phyloP scores from a whole-genome alignment of 2,329 filamentous ascomycete genomes.

The Penicillium frequentans region DNA sequence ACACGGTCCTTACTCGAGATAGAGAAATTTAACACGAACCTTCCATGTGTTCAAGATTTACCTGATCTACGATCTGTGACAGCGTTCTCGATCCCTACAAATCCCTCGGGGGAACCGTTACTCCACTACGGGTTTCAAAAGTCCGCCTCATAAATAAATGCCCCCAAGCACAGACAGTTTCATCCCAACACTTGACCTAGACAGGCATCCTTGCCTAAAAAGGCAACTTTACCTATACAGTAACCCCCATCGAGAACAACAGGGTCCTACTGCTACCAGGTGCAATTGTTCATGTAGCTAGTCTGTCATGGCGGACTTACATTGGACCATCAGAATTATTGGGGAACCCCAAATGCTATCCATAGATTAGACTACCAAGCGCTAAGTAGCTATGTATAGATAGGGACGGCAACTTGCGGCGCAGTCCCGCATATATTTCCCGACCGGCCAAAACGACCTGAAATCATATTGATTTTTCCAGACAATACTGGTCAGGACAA shows the following conservation, averaged over 20 bases:
- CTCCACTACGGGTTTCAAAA: neutral
- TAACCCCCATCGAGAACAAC: neutral
- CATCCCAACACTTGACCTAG: neutral
- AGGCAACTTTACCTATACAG: neutral
- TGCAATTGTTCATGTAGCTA: too few relatives aligned
- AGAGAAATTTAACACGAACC: neutral
- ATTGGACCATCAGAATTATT: neutral
- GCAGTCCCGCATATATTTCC: neutral
- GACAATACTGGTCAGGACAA: neutral
- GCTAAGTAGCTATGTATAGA: neutral
- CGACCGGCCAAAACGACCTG: neutral
- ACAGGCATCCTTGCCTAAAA: neutral
- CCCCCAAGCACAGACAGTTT: neutral
- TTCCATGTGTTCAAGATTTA: neutral
- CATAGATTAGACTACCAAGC: neutral
- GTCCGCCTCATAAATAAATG: neutral
- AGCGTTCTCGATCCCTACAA: neutral
- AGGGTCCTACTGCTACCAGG: neutral
- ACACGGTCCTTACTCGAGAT: neutral
- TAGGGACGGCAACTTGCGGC: neutral
- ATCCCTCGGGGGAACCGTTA: neutral
- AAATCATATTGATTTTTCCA: neutral
- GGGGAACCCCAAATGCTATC: neutral
- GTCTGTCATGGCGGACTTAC: neutral
- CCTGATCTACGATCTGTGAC: neutral